Evolutionary conservation across 352 stramenopile species (phyloP).

Genomic region (Phytophthora citricola): DNA sequence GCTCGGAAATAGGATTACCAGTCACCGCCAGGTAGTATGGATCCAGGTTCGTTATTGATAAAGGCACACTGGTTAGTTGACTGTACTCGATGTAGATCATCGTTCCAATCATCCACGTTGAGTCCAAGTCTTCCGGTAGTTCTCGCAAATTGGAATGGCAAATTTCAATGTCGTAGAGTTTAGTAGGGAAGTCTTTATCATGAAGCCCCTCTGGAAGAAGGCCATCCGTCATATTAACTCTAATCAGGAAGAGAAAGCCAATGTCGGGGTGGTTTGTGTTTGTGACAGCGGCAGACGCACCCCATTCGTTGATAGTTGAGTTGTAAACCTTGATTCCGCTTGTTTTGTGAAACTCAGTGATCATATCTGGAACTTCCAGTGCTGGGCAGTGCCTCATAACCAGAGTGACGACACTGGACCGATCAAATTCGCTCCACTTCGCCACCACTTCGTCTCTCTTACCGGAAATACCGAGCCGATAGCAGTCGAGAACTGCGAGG

Average conservation of each 20-base stretch:
- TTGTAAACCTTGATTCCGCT: constrained; percentile 37
- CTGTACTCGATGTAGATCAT: constrained; percentile 38
- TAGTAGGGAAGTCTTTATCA: constrained; percentile 18
- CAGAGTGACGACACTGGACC: constrained; percentile 30
- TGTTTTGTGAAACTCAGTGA: constrained; percentile 23
- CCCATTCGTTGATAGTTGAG: constrained; percentile 41
- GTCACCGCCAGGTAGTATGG: constrained; percentile 34
- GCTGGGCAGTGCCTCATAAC: constrained; percentile 42
- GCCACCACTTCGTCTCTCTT: constrained; percentile 20
- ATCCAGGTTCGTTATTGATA: constrained; percentile 23
- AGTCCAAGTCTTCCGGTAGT: constrained; percentile 42
- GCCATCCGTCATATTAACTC: constrained; percentile 39
- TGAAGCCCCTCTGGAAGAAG: constrained; percentile 40
- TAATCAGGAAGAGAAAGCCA: constrained; percentile 42
- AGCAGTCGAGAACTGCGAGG: constrained; percentile 42
- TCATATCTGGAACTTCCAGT: constrained; percentile 32
- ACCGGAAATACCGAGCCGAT: constrained; percentile 20
- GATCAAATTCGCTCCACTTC: constrained; percentile 26
- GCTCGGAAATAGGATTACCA: constrained; percentile 31
- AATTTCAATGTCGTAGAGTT: constrained; percentile 48
- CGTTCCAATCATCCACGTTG: constrained; percentile 40
- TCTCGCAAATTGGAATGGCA: constrained; percentile 40
- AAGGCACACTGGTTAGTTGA: constrained; percentile 27
- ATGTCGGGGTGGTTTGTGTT: constrained; percentile 30
- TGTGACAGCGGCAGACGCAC: constrained; percentile 30